Conservation (phyloP, 495 filamentous ascomycete species). For the Aspergillus nanangensis region DNA sequence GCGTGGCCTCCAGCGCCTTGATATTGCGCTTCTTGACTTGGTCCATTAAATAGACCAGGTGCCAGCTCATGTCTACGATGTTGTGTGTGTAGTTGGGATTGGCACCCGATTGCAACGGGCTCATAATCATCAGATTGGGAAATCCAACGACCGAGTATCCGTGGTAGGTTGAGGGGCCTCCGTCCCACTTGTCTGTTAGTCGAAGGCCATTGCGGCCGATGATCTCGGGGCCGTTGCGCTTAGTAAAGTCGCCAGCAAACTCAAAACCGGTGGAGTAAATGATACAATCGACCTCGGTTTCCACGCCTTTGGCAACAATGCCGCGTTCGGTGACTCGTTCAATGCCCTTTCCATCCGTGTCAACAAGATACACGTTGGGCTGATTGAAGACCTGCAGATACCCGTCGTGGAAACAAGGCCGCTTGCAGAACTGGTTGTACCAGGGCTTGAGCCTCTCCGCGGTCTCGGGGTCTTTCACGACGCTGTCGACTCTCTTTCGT, state of each 20-base stretch:
- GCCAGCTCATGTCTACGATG: slow-evolving; percentile 30
- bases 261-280: slow-evolving; percentile 24
- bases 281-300: slow-evolving; percentile 31
- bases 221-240: slow-evolving; percentile 36
- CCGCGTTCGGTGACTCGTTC: slow-evolving; percentile 12
- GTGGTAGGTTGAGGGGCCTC: slow-evolving; percentile 40
- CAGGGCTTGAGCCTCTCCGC: slow-evolving; percentile 27
- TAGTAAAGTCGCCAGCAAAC: slow-evolving; percentile 8
- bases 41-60: slow-evolving; percentile 44
- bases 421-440: slow-evolving; percentile 29
- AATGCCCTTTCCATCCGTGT: slow-evolving; percentile 21
- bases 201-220: slow-evolving; percentile 6
- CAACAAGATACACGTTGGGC: slow-evolving; percentile 23
- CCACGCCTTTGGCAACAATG: slow-evolving; percentile 26
- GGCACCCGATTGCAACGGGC: slow-evolving; percentile 29
- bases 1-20: neutral
- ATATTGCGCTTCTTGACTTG: neutral
- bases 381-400: slow-evolving; percentile 31
- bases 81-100: slow-evolving; percentile 36
- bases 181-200: neutral
- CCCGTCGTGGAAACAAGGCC: slow-evolving; percentile 25
- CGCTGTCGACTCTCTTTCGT: slow-evolving; percentile 25
- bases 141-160: slow-evolving; percentile 40
- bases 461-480: slow-evolving; percentile 14
- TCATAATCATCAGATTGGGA: slow-evolving; percentile 49